phyloP scores from a whole-genome alignment of 345 rosid genomes.

The Limnanthes douglasii region DNA sequence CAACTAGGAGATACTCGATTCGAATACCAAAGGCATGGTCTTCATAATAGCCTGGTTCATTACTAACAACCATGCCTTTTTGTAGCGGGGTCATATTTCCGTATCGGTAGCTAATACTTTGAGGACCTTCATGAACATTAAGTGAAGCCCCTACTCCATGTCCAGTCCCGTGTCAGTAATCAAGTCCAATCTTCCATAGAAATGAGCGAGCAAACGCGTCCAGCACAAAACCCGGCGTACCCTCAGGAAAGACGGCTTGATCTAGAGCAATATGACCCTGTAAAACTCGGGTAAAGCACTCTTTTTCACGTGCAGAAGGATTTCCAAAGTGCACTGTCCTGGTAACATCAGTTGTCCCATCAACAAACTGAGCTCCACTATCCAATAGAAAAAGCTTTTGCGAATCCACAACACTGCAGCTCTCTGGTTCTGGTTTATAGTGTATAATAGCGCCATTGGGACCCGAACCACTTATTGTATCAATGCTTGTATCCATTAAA shows the following conservation, averaged over 20 bases:
- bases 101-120: constrained; percentile 77
- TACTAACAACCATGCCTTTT: constrained; percentile 93
- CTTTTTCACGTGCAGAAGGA: constrained; percentile 68
- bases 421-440: constrained; percentile 75
- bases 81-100: constrained; percentile 75
- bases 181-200: constrained; percentile 95
- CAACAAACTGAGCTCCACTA: constrained; percentile 92
- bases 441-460: constrained; percentile 96
- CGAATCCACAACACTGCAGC: constrained; percentile 66
- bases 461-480: constrained; percentile 97
- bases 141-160: constrained; percentile 97
- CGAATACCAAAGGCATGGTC: constrained; percentile 96
- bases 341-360: constrained; percentile 95
- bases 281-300: constrained; percentile 87
- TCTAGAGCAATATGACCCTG: constrained; percentile 99
- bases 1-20: constrained; percentile 84
- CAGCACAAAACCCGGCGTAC: constrained; percentile 85
- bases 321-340: constrained; percentile 88
- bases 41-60: constrained; percentile 97
- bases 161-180: constrained; percentile 96
- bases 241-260: constrained; percentile 84
- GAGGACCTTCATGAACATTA: constrained; percentile 98
- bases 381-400: constrained; percentile 69
- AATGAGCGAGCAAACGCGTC: constrained; percentile 89
- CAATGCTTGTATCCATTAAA: constrained; percentile 87